Evolutionary conservation across 371 early-diverging fungal genomes (phyloP).

Genomic region (Dichotomocladium elegans): DNA sequence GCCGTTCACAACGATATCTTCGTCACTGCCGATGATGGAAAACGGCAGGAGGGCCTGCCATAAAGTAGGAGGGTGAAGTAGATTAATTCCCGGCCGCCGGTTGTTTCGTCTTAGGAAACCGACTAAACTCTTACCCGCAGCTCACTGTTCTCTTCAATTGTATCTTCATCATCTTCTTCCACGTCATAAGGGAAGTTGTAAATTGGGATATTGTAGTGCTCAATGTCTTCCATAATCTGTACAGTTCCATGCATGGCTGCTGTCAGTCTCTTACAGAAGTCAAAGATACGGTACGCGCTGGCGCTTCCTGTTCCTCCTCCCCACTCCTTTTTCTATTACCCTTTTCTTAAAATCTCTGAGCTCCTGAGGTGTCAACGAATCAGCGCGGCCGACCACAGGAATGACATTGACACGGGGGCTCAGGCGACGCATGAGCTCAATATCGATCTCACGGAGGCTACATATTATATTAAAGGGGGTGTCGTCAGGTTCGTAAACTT

Average conservation of each 20-base stretch:
- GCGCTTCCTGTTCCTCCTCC: too few relatives aligned
- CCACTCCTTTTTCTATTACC: constrained; percentile 29
- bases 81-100: too few relatives aligned
- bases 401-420: constrained; percentile 93
- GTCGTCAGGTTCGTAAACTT: too few relatives aligned
- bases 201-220: constrained; percentile 89
- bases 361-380: constrained; percentile 73
- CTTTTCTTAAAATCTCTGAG: constrained; percentile 81
- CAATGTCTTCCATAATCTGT: constrained; percentile 88
- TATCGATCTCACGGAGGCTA: constrained; percentile 93
- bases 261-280: too few relatives aligned
- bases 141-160: constrained; percentile 94
- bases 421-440: constrained; percentile 93
- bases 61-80: neutral
- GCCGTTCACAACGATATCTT: constrained; percentile 79
- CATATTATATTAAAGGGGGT: neutral
- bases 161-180: constrained; percentile 88
- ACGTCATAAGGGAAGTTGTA: constrained; percentile 80
- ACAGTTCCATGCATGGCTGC: too few relatives aligned
- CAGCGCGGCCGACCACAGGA: constrained; percentile 84
- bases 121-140: constrained; percentile 50
- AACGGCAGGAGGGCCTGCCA: constrained; percentile 86
- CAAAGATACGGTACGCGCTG: neutral
- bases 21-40: constrained; percentile 94
- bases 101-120: neutral